These are phyloP conservation scores for Vanrija pseudolonga DNA, from an alignment of 1,284 basidiomycete genomes.

Conservation along the genomic window DNA sequence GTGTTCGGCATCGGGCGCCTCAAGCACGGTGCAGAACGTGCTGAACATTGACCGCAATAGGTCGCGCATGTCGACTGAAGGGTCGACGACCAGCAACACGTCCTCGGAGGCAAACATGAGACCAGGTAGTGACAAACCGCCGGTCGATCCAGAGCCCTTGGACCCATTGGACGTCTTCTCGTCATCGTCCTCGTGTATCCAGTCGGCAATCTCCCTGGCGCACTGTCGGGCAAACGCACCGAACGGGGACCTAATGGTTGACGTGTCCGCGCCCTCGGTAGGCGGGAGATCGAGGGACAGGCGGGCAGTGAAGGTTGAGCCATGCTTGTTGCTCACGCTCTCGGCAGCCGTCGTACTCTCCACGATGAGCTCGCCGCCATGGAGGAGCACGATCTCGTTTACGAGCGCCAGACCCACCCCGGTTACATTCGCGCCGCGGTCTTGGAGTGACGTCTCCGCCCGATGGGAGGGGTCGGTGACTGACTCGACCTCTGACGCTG, in stretches of 20 bases:
- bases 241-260: background rate
- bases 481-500: conserved; percentile 9
- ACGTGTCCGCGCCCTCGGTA: background rate
- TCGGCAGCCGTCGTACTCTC: conserved; percentile 21
- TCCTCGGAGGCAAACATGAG: conserved; percentile 40
- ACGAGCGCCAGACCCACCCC: conserved; percentile 16
- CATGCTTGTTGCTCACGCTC: conserved; percentile 14
- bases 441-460: background rate
- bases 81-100: conserved; percentile 40
- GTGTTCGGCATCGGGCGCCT: conserved; percentile 37
- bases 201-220: background rate
- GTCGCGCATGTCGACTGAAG: conserved; percentile 26
- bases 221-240: background rate
- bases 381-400: conserved; percentile 38
- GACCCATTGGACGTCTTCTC: background rate
- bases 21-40: conserved; percentile 33
- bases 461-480: conserved; percentile 19
- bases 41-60: conserved; percentile 25
- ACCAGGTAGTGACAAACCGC: background rate
- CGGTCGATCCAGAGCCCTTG: background rate
- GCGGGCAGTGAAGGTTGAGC: conserved; percentile 23
- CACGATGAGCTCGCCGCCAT: conserved; percentile 41
- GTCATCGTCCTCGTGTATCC: background rate
- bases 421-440: conserved; percentile 6
- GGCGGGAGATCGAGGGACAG: conserved; percentile 15